Evolutionary conservation across 768 basidiomycete genomes (phyloP).

Genomic region (Podaxis rugospora): DNA sequence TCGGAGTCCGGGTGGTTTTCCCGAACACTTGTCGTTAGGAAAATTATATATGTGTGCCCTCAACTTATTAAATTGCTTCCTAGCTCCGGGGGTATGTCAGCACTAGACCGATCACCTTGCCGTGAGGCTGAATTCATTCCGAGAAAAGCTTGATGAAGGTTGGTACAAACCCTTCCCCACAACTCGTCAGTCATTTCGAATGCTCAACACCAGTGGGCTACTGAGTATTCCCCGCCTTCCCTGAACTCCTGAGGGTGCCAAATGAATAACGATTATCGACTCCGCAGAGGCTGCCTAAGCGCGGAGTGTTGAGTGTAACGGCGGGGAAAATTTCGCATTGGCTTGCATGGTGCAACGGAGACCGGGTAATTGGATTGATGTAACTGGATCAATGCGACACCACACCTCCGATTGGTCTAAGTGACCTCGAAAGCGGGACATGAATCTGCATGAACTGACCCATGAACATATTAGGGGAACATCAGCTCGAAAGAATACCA

Average conservation of each 20-base stretch:
- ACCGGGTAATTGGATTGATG: neutral
- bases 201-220: neutral
- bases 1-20: neutral
- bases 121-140: neutral
- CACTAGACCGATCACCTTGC: neutral
- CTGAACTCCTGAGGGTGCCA: neutral
- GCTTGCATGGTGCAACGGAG: neutral
- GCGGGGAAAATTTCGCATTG: neutral
- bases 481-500: neutral
- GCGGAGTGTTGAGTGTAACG: neutral
- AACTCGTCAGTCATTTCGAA: neutral
- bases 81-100: neutral
- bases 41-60: neutral
- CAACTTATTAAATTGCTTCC: neutral
- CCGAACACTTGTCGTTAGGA: neutral
- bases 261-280: neutral
- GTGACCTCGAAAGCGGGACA: neutral
- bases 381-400: neutral
- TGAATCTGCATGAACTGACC: neutral
- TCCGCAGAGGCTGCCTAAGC: neutral
- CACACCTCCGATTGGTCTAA: neutral
- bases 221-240: neutral
- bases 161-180: neutral
- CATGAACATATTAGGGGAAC: neutral
- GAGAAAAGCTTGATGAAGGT: neutral